These are phyloP conservation scores for Lophium mytilinum DNA, from an alignment of 495 filamentous ascomycete species.

Conservation along the genomic window DNA sequence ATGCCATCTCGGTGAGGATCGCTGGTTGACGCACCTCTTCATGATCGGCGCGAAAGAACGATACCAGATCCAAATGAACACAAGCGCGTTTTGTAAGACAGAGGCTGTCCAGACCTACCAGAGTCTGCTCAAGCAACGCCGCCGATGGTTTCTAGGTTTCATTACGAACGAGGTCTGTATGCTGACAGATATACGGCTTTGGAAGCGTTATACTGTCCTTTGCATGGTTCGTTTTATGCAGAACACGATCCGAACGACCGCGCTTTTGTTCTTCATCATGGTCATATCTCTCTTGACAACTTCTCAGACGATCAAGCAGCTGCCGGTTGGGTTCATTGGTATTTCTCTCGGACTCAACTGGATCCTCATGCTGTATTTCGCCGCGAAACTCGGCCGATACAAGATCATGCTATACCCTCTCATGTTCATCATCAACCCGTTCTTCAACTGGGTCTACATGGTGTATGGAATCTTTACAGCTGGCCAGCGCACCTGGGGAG, in stretches of 20 bases:
- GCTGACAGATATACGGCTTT: slow-evolving; percentile 88
- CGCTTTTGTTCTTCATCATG: slow-evolving; percentile 93
- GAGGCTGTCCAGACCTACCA: slow-evolving; percentile 86
- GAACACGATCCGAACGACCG: slow-evolving; percentile 93
- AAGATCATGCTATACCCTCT: slow-evolving; percentile 92
- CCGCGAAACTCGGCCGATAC: slow-evolving; percentile 71
- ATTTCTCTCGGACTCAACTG: slow-evolving; percentile 95
- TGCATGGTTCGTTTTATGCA: slow-evolving; percentile 86
- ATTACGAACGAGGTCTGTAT: slow-evolving; percentile 99
- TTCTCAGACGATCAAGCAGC: slow-evolving; percentile 61
- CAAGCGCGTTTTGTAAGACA: slow-evolving; percentile 95
- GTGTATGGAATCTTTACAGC: slow-evolving; percentile 83
- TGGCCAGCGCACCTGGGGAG: slow-evolving; percentile 93
- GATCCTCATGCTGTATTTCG: slow-evolving; percentile 95
- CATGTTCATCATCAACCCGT: slow-evolving; percentile 93
- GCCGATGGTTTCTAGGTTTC: slow-evolving; percentile 95
- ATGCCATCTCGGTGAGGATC: slow-evolving; percentile 90
- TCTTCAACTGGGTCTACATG: slow-evolving; percentile 99
- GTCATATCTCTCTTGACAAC: slow-evolving; percentile 81
- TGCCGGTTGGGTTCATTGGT: slow-evolving; percentile 90
- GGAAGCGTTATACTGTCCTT: slow-evolving; percentile 87
- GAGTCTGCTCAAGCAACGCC: slow-evolving; percentile 87
- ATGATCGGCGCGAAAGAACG: slow-evolving; percentile 93
- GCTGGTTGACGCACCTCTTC: slow-evolving; percentile 97
- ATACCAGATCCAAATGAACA: slow-evolving; percentile 96